Evolutionary conservation across 768 basidiomycete species (phyloP).

Genomic region (Tricholoma flavovirens): DNA sequence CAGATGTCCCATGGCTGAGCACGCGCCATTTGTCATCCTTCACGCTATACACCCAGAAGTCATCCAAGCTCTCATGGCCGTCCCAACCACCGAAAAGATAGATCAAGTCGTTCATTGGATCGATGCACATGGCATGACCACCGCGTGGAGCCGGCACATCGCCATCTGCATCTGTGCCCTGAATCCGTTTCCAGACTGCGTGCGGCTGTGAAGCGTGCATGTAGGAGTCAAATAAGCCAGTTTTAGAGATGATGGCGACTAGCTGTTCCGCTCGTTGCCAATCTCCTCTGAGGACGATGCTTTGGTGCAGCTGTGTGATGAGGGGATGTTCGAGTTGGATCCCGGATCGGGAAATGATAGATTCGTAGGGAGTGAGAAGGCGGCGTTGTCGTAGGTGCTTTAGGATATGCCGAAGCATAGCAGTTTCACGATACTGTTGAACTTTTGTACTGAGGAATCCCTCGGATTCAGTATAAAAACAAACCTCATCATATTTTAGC

Average conservation of each 20-base stretch:
- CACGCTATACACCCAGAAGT: conserved; percentile 74
- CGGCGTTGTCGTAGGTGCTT: conserved; percentile 77
- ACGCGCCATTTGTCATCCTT: conserved; percentile 54
- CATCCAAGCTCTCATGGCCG: conserved; percentile 64
- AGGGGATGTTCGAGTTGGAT: conserved; percentile 66
- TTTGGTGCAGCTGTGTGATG: conserved; percentile 56
- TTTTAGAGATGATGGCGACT: conserved; percentile 41
- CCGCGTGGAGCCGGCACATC: conserved; percentile 65
- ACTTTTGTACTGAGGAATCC: not conserved
- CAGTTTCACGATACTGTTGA: conserved; percentile 58
- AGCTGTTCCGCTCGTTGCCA: conserved; percentile 55
- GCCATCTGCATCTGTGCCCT: conserved; percentile 56
- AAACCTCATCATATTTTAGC: conserved; percentile 57
- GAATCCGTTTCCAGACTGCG: conserved; percentile 55
- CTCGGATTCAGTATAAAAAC: conserved; percentile 10
- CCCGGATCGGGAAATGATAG: conserved; percentile 49
- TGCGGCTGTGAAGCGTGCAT: conserved; percentile 53
- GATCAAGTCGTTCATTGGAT: conserved; percentile 52
- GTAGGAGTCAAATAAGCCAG: conserved; percentile 58
- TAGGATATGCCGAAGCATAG: conserved; percentile 59
- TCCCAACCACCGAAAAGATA: conserved; percentile 82
- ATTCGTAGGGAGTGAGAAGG: conserved; percentile 57
- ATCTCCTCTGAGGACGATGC: conserved; percentile 60
- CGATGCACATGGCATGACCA: conserved; percentile 81
- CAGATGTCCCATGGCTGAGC: conserved; percentile 48